A percentile compares a stretch with the other conserved stretches of the same genome.
Evolutionary conservation across 1,284 basidiomycete species (phyloP).

Genomic region (Polyporus tsugae): DNA sequence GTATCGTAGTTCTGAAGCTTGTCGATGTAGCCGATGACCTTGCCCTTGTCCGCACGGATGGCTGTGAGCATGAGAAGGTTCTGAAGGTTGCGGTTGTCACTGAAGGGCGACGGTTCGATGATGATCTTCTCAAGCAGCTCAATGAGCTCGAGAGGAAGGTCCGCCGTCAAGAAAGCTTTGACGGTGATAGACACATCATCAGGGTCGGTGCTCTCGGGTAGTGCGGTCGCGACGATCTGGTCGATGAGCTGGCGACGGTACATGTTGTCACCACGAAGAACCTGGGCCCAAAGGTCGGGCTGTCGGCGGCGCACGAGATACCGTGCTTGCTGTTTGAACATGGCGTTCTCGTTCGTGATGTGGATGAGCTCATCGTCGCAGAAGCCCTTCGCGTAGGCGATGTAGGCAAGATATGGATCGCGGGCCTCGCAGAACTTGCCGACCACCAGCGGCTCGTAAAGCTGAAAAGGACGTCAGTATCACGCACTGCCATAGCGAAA

Average conservation of each 20-base stretch:
- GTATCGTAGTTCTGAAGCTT: slow-evolving; percentile 96
- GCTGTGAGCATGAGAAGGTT: slow-evolving; percentile 96
- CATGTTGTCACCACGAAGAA: slow-evolving; percentile 90
- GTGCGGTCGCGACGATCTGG: slow-evolving; percentile 94
- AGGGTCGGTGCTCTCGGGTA: slow-evolving; percentile 97
- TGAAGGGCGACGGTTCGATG: slow-evolving; percentile 96
- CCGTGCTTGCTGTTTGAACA: slow-evolving; percentile 99
- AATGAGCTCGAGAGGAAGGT: slow-evolving; percentile 97
- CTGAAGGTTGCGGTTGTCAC: slow-evolving; percentile 96
- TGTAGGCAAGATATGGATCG: slow-evolving; percentile 98
- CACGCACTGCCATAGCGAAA: slow-evolving; percentile 5
- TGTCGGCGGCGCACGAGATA: slow-evolving; percentile 98
- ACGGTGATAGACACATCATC: slow-evolving; percentile 99
- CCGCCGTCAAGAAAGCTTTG: slow-evolving; percentile 98
- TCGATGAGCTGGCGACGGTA: slow-evolving; percentile 96
- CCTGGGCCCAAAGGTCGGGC: slow-evolving; percentile 96
- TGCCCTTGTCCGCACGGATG: slow-evolving; percentile 97
- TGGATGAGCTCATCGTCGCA: slow-evolving; percentile 98
- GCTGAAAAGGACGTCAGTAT: slow-evolving; percentile 50
- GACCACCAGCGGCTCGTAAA: slow-evolving; percentile 96
- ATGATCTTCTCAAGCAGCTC: slow-evolving; percentile 99
- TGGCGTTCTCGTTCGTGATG: slow-evolving; percentile 99
- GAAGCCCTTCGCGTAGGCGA: slow-evolving; percentile 99
- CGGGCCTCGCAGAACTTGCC: slow-evolving; percentile 99
- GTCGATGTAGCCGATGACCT: slow-evolving; percentile 98